phyloP scores from a whole-genome alignment of 495 filamentous ascomycete species.

The Penicillium subrubescens region DNA sequence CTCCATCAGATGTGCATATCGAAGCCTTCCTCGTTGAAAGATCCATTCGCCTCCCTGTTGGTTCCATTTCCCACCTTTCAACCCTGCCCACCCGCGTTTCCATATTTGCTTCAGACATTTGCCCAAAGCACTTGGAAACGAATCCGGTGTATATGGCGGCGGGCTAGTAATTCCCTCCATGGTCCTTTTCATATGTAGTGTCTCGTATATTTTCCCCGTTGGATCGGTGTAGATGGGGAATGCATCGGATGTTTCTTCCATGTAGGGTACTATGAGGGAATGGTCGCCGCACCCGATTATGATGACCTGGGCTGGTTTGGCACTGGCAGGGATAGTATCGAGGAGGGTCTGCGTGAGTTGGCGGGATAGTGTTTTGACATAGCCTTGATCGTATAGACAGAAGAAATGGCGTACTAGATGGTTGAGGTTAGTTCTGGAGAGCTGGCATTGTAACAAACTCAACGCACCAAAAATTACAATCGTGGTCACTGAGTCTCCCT shows the following conservation, averaged over 20 bases:
- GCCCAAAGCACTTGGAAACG: constrained; percentile 14
- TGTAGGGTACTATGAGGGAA: constrained; percentile 24
- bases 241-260: constrained; percentile 18
- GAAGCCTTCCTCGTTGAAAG: constrained; percentile 21
- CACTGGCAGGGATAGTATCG: constrained; percentile 12
- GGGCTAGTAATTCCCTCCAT: constrained; percentile 17
- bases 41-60: constrained; percentile 32
- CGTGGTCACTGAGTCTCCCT: constrained; percentile 27
- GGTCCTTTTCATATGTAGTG: constrained; percentile 25
- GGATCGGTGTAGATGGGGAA: constrained; percentile 31
- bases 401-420: constrained; percentile 32
- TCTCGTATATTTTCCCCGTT: constrained; percentile 23
- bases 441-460: no score
- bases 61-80: constrained; percentile 20
- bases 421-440: neutral
- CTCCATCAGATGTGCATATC: constrained; percentile 30
- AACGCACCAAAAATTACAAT: constrained; percentile 22
- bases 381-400: constrained; percentile 32
- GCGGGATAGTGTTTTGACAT: constrained; percentile 22
- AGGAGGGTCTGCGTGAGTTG: constrained; percentile 26
- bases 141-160: constrained; percentile 17
- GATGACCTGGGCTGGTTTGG: constrained; percentile 28
- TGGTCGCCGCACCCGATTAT: constrained; percentile 32
- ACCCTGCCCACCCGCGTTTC: constrained; percentile 11
- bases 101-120: constrained; percentile 22